Base-by-base conservation (phyloP, 805 yeast genomes). In the Metschnikowia matae region DNA sequence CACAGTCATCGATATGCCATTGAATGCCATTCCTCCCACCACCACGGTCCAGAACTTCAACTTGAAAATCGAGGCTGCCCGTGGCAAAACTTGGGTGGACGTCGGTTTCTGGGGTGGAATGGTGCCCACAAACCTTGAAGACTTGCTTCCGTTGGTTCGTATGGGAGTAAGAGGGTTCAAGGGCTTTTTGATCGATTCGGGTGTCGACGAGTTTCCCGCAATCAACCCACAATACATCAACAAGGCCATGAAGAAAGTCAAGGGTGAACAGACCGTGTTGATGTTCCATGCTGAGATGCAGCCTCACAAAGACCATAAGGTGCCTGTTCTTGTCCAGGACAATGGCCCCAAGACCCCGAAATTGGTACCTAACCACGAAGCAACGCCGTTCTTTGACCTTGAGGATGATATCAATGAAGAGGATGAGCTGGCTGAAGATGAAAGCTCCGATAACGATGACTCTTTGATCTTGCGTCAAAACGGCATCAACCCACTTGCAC, bases 21-120 rank as follows among this genome's bases (percentile, higher is more conserved):
- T 91, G 63, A 91, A 91, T 67, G 96, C 97, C 3, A 84, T 91
- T 43, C 98, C 98, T 0, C 97, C 98, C 31, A 91, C 97, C 0
- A 92, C 97, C 1, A 88, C 86, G 1, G 70, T 91, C 13, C 80
- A 78, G 50, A 89, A 91, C 66, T 81, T 91, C 63, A 75, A 86
- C 54, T 70, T 80, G 55, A 91, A 91, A 64, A 74, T 89, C 53
- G 72, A 77, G 17, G 96, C 97, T 1, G 95, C 97, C 0, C 67
- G 74, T 54, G 85, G 83, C 48, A 86, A 91, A 67, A 79, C 89
- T 51, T 91, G 96, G 95, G 94, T 88, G 33, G 97, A 91, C 64
- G 88, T 87, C 6, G 97, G 90, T 0, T 90, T 92, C 65, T 92
- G 97, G 97, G 98, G 97, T 46, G 98, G 97, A 1, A 72, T 91